Evolutionary conservation across 129 eudicot genomes (phyloP).

Genomic region (Glebionis coronaria): DNA sequence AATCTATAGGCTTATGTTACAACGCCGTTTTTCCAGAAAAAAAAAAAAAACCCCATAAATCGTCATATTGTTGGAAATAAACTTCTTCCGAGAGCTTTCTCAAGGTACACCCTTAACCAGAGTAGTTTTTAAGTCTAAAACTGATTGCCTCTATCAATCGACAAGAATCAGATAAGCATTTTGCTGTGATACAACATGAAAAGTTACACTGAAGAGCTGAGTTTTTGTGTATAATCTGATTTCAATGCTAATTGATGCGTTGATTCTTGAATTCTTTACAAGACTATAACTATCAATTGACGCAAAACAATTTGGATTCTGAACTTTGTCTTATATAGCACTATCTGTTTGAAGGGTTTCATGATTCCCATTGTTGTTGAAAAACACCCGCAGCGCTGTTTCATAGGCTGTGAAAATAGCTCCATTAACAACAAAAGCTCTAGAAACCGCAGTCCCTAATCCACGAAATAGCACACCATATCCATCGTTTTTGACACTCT

Average conservation of each 20-base stretch:
- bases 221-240: conserved; percentile 21
- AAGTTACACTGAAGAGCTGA: conserved; percentile 10
- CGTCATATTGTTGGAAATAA: too few relatives aligned
- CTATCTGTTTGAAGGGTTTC: conserved; percentile 41
- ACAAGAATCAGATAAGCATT: not conserved
- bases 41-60: too few relatives aligned
- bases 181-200: conserved; percentile 1
- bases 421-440: conserved; percentile 91
- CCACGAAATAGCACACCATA: conserved; percentile 66
- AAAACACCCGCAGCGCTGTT: conserved; percentile 62
- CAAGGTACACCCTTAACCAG: too few relatives aligned
- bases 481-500: conserved; percentile 66
- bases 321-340: conserved; percentile 21
- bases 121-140: too few relatives aligned
- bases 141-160: too few relatives aligned
- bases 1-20: too few relatives aligned
- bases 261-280: conserved; percentile 18
- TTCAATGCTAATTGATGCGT: conserved; percentile 8
- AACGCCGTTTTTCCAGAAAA: too few relatives aligned
- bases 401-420: conserved; percentile 86
- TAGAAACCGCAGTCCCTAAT: conserved; percentile 68
- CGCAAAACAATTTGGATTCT: conserved; percentile 4
- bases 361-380: conserved; percentile 28
- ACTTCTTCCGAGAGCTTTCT: too few relatives aligned
- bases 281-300: conserved; percentile 8